Percentiles rank a stretch among this genome's conserved stretches.
These are phyloP conservation scores for Podaxis rugospora DNA, from an alignment of 768 basidiomycete species.

Conservation along the genomic window DNA sequence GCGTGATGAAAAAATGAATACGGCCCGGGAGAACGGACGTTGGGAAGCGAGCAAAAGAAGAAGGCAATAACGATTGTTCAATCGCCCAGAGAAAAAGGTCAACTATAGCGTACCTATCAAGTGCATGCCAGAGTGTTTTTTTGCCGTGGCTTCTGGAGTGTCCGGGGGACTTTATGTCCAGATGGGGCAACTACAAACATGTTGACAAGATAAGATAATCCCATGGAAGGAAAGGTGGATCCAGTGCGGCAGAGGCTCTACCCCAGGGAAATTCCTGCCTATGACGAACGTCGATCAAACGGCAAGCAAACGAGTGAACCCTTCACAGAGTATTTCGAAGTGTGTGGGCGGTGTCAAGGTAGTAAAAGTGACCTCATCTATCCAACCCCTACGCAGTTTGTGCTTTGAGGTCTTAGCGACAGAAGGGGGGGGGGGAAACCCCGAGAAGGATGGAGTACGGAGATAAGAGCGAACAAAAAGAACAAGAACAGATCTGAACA, in stretches of 20 bases:
- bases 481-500: neutral
- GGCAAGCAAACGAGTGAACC: neutral
- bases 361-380: neutral
- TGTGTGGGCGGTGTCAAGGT: neutral
- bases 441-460: constrained; percentile 7
- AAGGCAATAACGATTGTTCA: neutral
- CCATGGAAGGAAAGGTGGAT: neutral
- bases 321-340: neutral
- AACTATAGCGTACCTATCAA: neutral
- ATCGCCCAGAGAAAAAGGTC: neutral
- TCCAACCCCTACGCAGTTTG: neutral
- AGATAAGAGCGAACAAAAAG: constrained; percentile 8
- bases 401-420: neutral
- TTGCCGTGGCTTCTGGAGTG: constrained; percentile 3
- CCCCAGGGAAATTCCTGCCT: neutral
- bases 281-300: neutral
- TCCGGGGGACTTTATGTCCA: neutral
- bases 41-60: neutral
- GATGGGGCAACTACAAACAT: neutral
- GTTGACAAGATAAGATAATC: constrained; percentile 6
- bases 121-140: neutral
- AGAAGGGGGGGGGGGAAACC: neutral
- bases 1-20: neutral
- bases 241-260: neutral
- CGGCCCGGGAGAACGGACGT: neutral